A percentile compares a stretch with the other conserved stretches of the same genome.
Conservation (phyloP, 768 basidiomycete species). For the Lenzites betulinus region DNA sequence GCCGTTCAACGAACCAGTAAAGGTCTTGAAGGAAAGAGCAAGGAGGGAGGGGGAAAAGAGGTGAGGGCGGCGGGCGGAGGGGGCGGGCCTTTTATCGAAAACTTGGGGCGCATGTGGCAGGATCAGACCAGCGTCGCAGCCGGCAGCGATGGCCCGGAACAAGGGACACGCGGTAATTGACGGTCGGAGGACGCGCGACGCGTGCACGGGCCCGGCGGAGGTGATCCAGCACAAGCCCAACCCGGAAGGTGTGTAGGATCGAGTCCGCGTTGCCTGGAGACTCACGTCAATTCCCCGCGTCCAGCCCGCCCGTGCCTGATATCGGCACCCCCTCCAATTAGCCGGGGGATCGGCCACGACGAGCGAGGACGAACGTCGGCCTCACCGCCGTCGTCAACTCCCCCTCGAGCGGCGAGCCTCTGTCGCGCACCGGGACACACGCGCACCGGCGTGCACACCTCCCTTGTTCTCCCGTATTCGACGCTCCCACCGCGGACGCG, state of each 20-base stretch:
- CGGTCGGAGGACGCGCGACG: constrained; percentile 1
- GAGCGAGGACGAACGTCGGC: constrained; percentile 4
- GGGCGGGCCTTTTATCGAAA: constrained; percentile 5
- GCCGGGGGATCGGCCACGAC: constrained; percentile 6
- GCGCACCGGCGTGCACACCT: no score
- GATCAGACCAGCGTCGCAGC: not conserved
- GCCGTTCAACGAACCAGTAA: constrained; percentile 49
- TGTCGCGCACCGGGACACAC: no score
- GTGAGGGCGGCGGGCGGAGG: not conserved
- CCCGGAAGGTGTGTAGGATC: constrained; percentile 19
- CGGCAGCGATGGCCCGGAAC: constrained; percentile 13
- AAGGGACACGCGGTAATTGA: not conserved
- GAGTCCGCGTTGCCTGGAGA: constrained; percentile 15
- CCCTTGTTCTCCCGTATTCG: no score
- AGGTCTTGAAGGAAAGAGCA: constrained; percentile 25
- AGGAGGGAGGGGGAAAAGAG: constrained; percentile 11
- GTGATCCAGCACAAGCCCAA: constrained; percentile 2
- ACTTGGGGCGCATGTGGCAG: not conserved
- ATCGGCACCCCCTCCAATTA: constrained; percentile 5
- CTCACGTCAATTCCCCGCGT: not conserved
- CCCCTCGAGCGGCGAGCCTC: no score
- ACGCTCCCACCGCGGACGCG: no score
- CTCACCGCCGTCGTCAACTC: no score
- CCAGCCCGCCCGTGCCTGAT: constrained; percentile 15
- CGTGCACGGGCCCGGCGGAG: not conserved